Percentiles rank a stretch among this genome's conserved stretches.
These are phyloP conservation scores for Cyclostephanos invisitatus DNA, from an alignment of 108 stramenopile species.

Conservation along the genomic window DNA sequence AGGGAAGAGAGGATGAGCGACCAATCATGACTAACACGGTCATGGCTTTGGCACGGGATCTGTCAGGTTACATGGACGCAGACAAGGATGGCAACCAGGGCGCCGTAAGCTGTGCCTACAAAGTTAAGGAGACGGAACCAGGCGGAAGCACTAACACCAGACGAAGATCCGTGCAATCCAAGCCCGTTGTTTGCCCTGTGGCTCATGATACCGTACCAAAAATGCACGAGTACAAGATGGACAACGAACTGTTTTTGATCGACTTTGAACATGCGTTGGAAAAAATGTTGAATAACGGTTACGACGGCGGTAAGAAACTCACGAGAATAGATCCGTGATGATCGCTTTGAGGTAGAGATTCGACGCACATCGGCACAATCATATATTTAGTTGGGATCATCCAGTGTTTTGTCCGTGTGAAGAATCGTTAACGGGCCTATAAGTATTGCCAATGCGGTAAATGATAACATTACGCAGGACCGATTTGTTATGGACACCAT, in stretches of 20 bases:
- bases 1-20: constrained; percentile 9
- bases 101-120: constrained; percentile 5
- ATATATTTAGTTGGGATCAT: not conserved
- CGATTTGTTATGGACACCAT: too few relatives aligned
- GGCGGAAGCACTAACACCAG: not conserved
- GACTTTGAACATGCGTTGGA: constrained; percentile 16
- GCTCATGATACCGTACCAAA: constrained; percentile 9
- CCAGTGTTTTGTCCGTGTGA: not conserved
- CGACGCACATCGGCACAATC: not conserved
- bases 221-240: constrained; percentile 10
- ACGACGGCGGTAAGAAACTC: not conserved
- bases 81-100: constrained; percentile 9
- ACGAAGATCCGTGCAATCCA: not conserved
- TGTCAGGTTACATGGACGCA: not conserved
- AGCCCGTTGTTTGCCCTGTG: constrained; percentile 16
- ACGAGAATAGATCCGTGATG: not conserved
- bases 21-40: constrained; percentile 21
- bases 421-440: not conserved
- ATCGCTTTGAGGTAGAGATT: not conserved
- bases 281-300: constrained; percentile 26
- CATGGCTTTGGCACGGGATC: constrained; percentile 19
- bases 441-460: not conserved
- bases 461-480: not conserved
- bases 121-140: not conserved
- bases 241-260: constrained; percentile 17